Evolutionary conservation across 202 grass and related monocot species (phyloP).

Genomic region (Sporobolus alterniflorus): DNA sequence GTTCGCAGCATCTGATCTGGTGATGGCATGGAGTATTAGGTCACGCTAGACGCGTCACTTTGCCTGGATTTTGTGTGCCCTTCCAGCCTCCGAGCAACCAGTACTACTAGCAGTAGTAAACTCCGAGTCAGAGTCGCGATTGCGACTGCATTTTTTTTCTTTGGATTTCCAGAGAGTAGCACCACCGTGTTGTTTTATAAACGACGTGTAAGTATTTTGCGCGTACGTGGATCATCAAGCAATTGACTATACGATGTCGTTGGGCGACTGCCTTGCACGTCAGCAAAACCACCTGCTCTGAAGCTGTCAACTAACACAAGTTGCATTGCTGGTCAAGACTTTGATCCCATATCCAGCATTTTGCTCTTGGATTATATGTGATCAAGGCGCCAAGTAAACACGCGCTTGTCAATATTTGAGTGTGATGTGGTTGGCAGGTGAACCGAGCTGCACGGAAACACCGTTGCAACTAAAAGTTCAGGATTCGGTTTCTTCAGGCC

Average conservation of each 20-base stretch:
- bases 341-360: background rate
- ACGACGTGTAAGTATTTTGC: background rate
- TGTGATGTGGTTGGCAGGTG: conserved; percentile 23
- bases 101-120: conserved; percentile 21
- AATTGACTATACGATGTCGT: conserved; percentile 18
- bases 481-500: conserved; percentile 33
- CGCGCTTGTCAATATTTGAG: background rate
- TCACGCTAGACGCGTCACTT: background rate
- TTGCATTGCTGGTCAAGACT: conserved; percentile 11
- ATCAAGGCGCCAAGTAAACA: background rate
- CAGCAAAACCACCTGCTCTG: conserved; percentile 26
- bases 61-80: background rate
- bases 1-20: background rate
- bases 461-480: background rate
- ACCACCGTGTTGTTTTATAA: conserved; percentile 12
- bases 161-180: background rate
- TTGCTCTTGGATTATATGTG: background rate
- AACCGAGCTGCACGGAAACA: conserved; percentile 7
- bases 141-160: conserved; percentile 16
- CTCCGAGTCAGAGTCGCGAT: background rate
- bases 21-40: conserved; percentile 40
- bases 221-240: conserved; percentile 1
- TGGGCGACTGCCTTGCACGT: conserved; percentile 5
- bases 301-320: conserved; percentile 24
- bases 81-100: conserved; percentile 19